Base-by-base conservation (phyloP, 108 stramenopile species). In the Tribonema minus region DNA sequence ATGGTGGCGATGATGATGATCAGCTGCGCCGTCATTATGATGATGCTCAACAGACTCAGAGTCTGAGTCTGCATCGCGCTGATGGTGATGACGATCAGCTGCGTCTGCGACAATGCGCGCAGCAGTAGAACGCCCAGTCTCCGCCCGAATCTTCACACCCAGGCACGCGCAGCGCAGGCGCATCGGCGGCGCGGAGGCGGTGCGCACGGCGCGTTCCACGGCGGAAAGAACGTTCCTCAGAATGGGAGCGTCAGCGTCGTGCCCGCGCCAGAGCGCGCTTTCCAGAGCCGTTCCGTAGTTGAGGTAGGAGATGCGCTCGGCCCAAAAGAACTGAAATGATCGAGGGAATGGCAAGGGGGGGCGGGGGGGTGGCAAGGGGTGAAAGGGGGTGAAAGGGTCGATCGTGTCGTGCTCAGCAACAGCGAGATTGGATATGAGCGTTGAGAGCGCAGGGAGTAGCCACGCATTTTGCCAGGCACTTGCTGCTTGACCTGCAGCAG, bases 261-360 rank as follows among this genome's bases (percentile, higher is more conserved):
- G 38, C 20, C 76, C 36, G 6, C 46, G 27, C 54, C 67, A 77
- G 60, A 77, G 76, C 35, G 32, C 63, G 0, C 76, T 34, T 37
- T 77, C 76, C 60, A 77, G 28, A 9, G 67, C 68, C 25, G 41
- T 62, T 5, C 76, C 76, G 26, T 68, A 29, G 23, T 37, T 23
- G 26, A 77, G 36, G 67, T 60, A 60, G 12, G 37, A 37, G 38
- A 77, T 35, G 28, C 76, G 67, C 58, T 77, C 76, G 33, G 76
- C 66, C 76, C 76, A 77, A 26, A 77, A 77, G 7, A 77, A 60
- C 76, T 77, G 76, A 20, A 54, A 20, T 54, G n/a, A n/a, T 54
- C 20, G 46, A 54, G 46, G 20, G 15, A 54, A 54, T 9, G 9
- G 20, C 46, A 54, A 54, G n/a, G n/a, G n/a, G n/a, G n/a, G n/a